Percentiles rank a stretch among this genome's conserved stretches.
These are phyloP conservation scores for Letharia columbiana DNA, from an alignment of 495 filamentous ascomycete species.

Conservation along the genomic window DNA sequence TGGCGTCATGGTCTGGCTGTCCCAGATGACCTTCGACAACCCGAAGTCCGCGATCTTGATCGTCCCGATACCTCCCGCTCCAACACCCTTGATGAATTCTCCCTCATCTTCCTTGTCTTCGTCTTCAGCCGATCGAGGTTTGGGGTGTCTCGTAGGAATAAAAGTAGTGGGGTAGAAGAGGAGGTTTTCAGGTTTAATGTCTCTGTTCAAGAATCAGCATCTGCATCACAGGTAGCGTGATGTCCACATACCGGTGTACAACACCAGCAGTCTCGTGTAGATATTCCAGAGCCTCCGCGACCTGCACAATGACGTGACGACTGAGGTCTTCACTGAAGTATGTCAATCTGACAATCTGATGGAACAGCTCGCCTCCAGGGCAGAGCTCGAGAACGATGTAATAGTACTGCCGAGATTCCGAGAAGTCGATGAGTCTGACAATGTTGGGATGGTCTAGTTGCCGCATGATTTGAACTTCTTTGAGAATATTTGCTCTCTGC, in stretches of 20 bases:
- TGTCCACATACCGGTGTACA: slow-evolving; percentile 78
- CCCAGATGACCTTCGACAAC: slow-evolving; percentile 95
- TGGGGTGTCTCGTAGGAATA: slow-evolving; percentile 68
- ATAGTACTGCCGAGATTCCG: slow-evolving; percentile 89
- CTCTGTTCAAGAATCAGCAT: slow-evolving; percentile 47
- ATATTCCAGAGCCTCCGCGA: slow-evolving; percentile 88
- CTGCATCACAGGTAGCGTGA: neutral
- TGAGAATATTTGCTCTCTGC: slow-evolving; percentile 92
- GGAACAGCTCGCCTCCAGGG: slow-evolving; percentile 92
- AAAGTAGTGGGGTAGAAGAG: slow-evolving; percentile 83
- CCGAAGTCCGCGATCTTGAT: slow-evolving; percentile 99
- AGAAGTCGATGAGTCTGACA: slow-evolving; percentile 84
- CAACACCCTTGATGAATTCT: slow-evolving; percentile 75
- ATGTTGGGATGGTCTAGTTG: slow-evolving; percentile 93
- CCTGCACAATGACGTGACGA: slow-evolving; percentile 87
- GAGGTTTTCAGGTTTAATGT: slow-evolving; percentile 98
- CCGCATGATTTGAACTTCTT: slow-evolving; percentile 98
- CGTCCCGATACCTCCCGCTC: slow-evolving; percentile 83
- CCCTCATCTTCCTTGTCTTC: slow-evolving; percentile 98
- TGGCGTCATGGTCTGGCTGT: slow-evolving; percentile 97
- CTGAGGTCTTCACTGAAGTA: slow-evolving; percentile 97
- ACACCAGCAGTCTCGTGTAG: slow-evolving; percentile 91
- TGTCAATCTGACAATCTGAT: slow-evolving; percentile 95
- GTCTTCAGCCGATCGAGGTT: slow-evolving; percentile 71
- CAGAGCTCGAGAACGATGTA: slow-evolving; percentile 95